Evolutionary conservation across 139 green algal species (phyloP), one percentile per base, ranked within the genome.

Genomic region (Picochlorum costavermella): DNA sequence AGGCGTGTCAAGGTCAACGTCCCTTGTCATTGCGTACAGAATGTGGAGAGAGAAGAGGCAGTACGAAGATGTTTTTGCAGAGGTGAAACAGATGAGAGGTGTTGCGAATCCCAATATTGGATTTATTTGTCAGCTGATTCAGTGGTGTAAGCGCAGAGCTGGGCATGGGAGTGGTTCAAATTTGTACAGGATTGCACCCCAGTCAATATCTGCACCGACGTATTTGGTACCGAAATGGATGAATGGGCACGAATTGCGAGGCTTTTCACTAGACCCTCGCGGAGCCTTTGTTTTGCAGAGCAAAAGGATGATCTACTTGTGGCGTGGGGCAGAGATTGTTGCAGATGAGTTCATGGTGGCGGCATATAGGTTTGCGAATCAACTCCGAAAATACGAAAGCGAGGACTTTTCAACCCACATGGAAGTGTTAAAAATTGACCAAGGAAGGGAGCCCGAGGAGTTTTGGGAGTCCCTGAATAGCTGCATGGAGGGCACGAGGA

Each of bases 21-120:
- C 84, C 0, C 70, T 98, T 2, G 86, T 81, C 2, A 96, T 98
- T 25, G 90, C 83, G 0, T 98, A 95, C 70, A 71, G 95, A 8
- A 98, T 98, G 91, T 96, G 88, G 90, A 83, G 75, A 60, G 65
- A 57, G 31, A 69, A 74, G 3, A 46, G 63, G 12, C 56, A 60
- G 1, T 98, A 95, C 71, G 91, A 97, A 8, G 86, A 95, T 17
- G 71, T 84, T 13, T 94, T 90, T 60, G 59, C 72, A 46, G 55
- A 65, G 2, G 90, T 97, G 13, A 92, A 96, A 75, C 74, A 71
- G 2, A 62, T 79, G 2, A 69, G 90, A 1, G 89, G 86, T 1
- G 84, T 97, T 5, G 85, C 88, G 26, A 96, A 92, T 63, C 92
- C 92, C 6, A 98, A 98, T 74, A 95, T 98, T 30, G 92, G 91